These are phyloP conservation scores for Fraxinus floribunda DNA, from an alignment of 305 asterid genomes.

Conservation along the genomic window DNA sequence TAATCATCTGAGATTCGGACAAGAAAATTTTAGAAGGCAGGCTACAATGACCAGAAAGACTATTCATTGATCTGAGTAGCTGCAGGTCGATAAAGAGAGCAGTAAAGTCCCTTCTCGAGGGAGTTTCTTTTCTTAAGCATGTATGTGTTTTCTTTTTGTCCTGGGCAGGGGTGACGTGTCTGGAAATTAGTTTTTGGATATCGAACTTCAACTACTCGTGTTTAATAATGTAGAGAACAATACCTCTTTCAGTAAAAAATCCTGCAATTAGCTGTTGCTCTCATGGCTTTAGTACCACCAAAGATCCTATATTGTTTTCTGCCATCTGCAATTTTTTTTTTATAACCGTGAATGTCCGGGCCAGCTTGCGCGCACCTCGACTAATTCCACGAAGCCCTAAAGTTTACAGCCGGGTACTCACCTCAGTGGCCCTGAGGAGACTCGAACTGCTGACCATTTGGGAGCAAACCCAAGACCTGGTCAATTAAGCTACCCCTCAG, in stretches of 20 bases:
- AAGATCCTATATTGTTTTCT: slow-evolving; percentile 77
- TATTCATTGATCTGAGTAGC: neutral
- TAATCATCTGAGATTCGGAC: neutral
- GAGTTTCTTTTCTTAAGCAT: neutral
- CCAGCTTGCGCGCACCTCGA: too few species aligned
- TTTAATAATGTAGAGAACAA: neutral
- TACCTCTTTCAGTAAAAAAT: slow-evolving; percentile 78
- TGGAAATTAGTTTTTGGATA: neutral
- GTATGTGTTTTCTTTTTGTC: neutral
- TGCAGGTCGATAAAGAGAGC: too few species aligned
- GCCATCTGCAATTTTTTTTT: too few species aligned
- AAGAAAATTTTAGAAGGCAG: neutral
- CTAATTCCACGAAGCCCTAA: too few species aligned
- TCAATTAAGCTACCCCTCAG: too few species aligned
- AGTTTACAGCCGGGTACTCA: too few species aligned
- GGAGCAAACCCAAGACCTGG: too few species aligned
- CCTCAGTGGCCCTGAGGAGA: too few species aligned
- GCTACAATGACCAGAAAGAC: neutral
- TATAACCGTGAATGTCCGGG: too few species aligned
- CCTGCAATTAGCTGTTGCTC: slow-evolving; percentile 62
- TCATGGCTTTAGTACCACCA: slow-evolving; percentile 76
- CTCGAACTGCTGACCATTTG: too few species aligned
- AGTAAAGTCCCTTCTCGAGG: neutral
- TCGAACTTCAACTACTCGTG: neutral
- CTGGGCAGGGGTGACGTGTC: neutral